These are phyloP conservation scores for Clarireedia sp. DNA, from an alignment of 2,329 filamentous ascomycete genomes.

Conservation along the genomic window DNA sequence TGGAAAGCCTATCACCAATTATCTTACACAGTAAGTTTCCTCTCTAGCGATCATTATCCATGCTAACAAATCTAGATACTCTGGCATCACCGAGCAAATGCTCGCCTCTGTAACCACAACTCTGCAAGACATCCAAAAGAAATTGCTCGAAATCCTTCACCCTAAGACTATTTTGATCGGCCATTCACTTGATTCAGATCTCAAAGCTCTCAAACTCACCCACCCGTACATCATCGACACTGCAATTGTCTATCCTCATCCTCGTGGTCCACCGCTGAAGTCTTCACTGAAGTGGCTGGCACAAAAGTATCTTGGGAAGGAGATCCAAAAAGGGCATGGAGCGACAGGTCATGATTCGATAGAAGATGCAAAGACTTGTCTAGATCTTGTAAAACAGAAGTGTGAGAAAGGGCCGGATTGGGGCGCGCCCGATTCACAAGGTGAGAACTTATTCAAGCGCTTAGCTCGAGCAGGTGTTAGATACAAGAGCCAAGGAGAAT, in stretches of 20 bases:
- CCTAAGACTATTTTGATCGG: conserved; percentile 68
- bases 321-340: conserved; percentile 75
- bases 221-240: conserved; percentile 95
- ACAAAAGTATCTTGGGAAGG: conserved; percentile 74
- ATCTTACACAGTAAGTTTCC: conserved; percentile 59
- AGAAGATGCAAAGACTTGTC: conserved; percentile 83
- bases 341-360: conserved; percentile 67
- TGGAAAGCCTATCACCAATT: conserved; percentile 78
- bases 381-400: conserved; percentile 91
- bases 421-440: conserved; percentile 70
- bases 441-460: conserved; percentile 84
- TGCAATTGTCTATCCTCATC: conserved; percentile 80
- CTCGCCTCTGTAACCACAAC: conserved; percentile 77
- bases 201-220: conserved; percentile 74
- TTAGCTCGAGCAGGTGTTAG: conserved; percentile 56
- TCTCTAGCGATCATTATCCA: conserved; percentile 10
- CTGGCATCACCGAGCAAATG: conserved; percentile 84
- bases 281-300: conserved; percentile 84
- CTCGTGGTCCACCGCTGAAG: conserved; percentile 80
- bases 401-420: conserved; percentile 86
- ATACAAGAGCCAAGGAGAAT: conserved; percentile 54
- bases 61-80: conserved; percentile 45
- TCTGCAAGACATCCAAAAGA: conserved; percentile 71
- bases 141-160: conserved; percentile 64
- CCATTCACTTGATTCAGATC: conserved; percentile 75